phyloP scores from a whole-genome alignment of 495 filamentous ascomycete genomes.

The Tricharina praecox region DNA sequence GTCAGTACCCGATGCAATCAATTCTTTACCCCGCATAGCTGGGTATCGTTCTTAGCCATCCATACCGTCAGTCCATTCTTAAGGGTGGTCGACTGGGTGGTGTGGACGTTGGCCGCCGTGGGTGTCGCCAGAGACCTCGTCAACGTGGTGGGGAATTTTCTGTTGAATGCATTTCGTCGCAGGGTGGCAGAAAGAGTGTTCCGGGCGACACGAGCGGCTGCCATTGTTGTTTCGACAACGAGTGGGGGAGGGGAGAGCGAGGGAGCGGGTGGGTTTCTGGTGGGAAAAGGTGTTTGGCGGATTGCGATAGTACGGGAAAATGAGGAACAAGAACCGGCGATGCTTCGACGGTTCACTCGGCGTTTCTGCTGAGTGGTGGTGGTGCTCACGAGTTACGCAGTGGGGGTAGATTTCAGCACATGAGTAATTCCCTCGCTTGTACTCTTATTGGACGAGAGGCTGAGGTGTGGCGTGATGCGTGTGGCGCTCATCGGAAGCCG shows the following conservation, averaged over 20 bases:
- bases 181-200: slow-evolving; percentile 15
- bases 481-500: no score
- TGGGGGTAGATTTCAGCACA: slow-evolving; percentile 6
- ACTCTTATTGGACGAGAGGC: no score
- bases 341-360: no score
- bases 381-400: no score
- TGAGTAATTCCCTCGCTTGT: no score
- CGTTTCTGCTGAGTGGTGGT: no score
- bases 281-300: neutral
- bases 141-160: slow-evolving; percentile 14
- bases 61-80: slow-evolving; percentile 93
- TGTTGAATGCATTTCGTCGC: slow-evolving; percentile 18
- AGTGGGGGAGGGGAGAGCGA: neutral
- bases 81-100: slow-evolving; percentile 86
- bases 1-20: no score
- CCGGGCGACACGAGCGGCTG: slow-evolving; percentile 25
- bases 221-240: slow-evolving; percentile 22
- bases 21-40: no score
- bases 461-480: no score
- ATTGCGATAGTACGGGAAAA: slow-evolving; percentile 5
- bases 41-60: no score
- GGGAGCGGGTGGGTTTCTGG: neutral
- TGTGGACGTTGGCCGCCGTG: slow-evolving; percentile 33
- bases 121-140: slow-evolving; percentile 25
- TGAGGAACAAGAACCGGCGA: slow-evolving; percentile 5